These are phyloP conservation scores for Bacidia rubella DNA, from an alignment of 495 filamentous ascomycete species.

Conservation along the genomic window DNA sequence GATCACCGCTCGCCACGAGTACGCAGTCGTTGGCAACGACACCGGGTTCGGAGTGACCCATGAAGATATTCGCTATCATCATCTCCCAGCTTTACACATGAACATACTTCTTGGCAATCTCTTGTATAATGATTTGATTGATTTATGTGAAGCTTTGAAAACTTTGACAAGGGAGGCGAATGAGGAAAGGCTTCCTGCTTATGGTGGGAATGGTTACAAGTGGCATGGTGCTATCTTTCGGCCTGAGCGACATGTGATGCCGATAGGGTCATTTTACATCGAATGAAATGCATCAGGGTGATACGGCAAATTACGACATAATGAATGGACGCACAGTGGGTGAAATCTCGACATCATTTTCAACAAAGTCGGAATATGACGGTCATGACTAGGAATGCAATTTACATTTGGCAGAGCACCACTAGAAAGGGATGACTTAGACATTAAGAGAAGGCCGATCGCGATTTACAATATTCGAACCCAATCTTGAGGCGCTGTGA, in stretches of 20 bases:
- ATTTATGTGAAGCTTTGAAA: not conserved
- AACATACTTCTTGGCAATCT: not conserved
- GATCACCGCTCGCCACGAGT: not conserved
- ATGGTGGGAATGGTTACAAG: not conserved
- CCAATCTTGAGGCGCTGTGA: too few relatives aligned
- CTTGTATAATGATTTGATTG: not conserved
- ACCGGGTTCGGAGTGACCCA: not conserved
- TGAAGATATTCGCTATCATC: not conserved
- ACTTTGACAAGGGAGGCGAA: not conserved
- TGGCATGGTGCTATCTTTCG: not conserved
- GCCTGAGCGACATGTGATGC: not conserved
- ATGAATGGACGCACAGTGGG: too few relatives aligned
- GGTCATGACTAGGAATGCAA: too few relatives aligned
- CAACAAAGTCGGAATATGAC: too few relatives aligned
- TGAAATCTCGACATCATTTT: too few relatives aligned
- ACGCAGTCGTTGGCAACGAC: not conserved
- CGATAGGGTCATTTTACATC: not conserved
- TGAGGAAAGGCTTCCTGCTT: not conserved
- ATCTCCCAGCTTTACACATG: not conserved
- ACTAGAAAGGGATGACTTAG: too few relatives aligned
- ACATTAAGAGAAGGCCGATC: too few relatives aligned
- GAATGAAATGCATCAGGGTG: not conserved
- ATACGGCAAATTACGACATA: too few relatives aligned
- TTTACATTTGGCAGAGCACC: too few relatives aligned
- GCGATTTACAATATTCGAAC: too few relatives aligned